These are phyloP conservation scores for Candida maltosa DNA, from an alignment of 805 yeast genomes.

Conservation along the genomic window DNA sequence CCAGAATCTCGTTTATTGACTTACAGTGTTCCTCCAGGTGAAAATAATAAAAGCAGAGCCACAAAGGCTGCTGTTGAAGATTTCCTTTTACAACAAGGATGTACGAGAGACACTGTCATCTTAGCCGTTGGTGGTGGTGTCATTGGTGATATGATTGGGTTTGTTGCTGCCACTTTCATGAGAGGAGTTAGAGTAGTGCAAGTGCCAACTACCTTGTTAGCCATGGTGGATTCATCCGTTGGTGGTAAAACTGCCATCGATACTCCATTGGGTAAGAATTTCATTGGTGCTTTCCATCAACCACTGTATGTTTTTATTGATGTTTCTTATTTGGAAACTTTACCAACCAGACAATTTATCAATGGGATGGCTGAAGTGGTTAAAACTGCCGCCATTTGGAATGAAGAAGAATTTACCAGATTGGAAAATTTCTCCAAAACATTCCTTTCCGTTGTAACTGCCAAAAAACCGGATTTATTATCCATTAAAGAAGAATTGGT, in stretches of 20 bases:
- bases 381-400: conserved; percentile 98
- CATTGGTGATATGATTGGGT: conserved; percentile 98
- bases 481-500: conserved; percentile 71
- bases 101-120: conserved; percentile 94
- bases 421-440: conserved; percentile 71
- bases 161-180: conserved; percentile 99
- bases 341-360: conserved; percentile 91
- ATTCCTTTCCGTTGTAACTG: conserved; percentile 63
- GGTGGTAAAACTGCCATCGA: conserved; percentile 99
- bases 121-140: conserved; percentile 98
- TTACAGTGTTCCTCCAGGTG: conserved; percentile 88
- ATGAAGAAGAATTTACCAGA: conserved; percentile 80
- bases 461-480: conserved; percentile 47
- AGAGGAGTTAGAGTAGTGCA: conserved; percentile 94
- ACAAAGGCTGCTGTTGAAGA: conserved; percentile 95
- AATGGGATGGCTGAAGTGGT: conserved; percentile 98
- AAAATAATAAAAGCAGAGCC: conserved; percentile 79
- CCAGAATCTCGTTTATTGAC: conserved; percentile 65
- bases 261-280: conserved; percentile 92
- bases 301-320: conserved; percentile 87
- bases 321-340: conserved; percentile 77
- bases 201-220: conserved; percentile 86
- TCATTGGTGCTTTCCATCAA: conserved; percentile 97
- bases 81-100: conserved; percentile 73
- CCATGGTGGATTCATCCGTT: conserved; percentile 97